Conservation (phyloP, 495 filamentous ascomycete species). For the Aspergillus nanangensis region DNA sequence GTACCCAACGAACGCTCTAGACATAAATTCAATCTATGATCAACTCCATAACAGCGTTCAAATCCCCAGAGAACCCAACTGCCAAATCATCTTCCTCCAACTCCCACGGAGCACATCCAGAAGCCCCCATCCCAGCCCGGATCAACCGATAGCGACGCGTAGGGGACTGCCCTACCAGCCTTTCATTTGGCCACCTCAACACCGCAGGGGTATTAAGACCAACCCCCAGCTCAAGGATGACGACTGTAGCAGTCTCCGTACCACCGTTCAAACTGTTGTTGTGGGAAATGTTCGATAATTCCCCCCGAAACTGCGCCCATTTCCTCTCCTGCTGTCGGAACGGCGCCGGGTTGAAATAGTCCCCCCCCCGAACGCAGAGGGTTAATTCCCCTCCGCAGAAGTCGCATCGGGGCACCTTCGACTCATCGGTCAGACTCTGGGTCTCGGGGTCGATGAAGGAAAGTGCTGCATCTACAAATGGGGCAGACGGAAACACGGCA, state of each 20-base stretch:
- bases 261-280: too few relatives aligned
- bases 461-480: constrained; percentile 14
- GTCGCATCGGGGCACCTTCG: constrained; percentile 11
- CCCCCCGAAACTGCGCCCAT: constrained; percentile 10
- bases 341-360: constrained; percentile 16
- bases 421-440: constrained; percentile 14
- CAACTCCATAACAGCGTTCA: constrained; percentile 4
- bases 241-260: neutral
- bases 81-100: constrained; percentile 16
- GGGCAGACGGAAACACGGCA: constrained; percentile 14
- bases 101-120: constrained; percentile 21
- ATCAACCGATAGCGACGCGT: constrained; percentile 11
- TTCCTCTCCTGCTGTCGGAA: constrained; percentile 12
- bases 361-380: constrained; percentile 18
- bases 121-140: constrained; percentile 19
- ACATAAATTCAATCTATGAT: neutral
- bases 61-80: constrained; percentile 12
- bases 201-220: constrained; percentile 25
- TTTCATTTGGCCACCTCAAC: constrained; percentile 23
- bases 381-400: constrained; percentile 19
- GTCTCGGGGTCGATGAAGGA: constrained; percentile 15
- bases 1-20: too few relatives aligned
- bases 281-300: neutral
- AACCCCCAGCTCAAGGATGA: constrained; percentile 23
- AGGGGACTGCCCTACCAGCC: constrained; percentile 11